A percentile compares a stretch with the other conserved stretches of the same genome.
These are phyloP conservation scores for Apiospora sp. DNA, from an alignment of 2,329 filamentous ascomycete species.

Conservation along the genomic window DNA sequence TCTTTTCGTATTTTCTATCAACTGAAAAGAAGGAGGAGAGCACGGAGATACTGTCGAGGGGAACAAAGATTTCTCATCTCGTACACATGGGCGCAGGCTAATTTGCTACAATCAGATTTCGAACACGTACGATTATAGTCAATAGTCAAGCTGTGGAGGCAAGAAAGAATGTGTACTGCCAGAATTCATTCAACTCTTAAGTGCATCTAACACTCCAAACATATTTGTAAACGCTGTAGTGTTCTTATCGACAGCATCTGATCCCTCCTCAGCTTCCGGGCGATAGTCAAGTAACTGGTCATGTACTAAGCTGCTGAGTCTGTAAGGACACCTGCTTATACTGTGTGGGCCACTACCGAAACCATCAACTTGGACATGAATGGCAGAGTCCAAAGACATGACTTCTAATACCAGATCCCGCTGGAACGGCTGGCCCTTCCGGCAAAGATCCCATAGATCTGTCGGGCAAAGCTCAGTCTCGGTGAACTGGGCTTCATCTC, in stretches of 20 bases:
- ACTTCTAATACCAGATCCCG: background rate
- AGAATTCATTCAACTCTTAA: background rate
- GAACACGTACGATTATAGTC: no score
- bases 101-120: no score
- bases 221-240: constrained; percentile 3
- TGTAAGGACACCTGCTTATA: background rate
- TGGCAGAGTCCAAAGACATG: background rate
- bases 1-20: background rate
- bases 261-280: constrained; percentile 4
- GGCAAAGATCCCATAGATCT: constrained; percentile 6
- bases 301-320: background rate
- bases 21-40: no score
- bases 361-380: background rate
- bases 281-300: background rate
- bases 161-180: no score
- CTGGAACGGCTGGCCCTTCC: constrained; percentile 6
- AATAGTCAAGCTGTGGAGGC: no score
- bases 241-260: background rate
- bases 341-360: background rate
- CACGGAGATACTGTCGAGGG: no score
- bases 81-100: no score
- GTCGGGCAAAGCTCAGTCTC: constrained; percentile 12
- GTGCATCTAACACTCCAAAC: background rate
- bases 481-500: background rate
- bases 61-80: no score